Base-by-base conservation (phyloP, 163 green algal genomes). In the Scenedesmus sp. region DNA sequence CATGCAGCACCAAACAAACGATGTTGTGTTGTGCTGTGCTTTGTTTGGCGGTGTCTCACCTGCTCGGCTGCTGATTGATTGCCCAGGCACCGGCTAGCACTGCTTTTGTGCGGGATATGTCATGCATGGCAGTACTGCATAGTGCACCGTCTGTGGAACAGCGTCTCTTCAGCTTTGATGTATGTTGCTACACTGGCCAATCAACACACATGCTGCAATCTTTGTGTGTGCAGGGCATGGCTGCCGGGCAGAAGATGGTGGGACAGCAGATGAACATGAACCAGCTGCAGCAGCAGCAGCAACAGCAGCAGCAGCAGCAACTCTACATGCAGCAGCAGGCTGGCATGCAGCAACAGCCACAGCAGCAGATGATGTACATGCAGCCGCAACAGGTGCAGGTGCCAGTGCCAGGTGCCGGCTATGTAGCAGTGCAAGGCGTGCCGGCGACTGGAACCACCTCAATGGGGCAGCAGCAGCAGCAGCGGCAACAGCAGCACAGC, bases 301-400 rank as follows among this genome's bases (percentile, higher is more conserved):
- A 40, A 42, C 85, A 20, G 35, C 30, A 15, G 70, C 35, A 84
- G 78, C 43, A 51, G 78, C 78, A 84, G 78, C 40, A n/a, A n/a
- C n/a, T n/a, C 42, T 20, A 35, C 42, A 59, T 84, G 35, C 81
- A 86, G 81, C 42, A 61, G 81, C 81, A 87, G 53, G 5, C 30
- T n/a, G n/a, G n/a, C 2, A 51, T 78, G 81, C 81, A 87, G 51
- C 53, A 78, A 20, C 81, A 87, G 43, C 81, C 59, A 26, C 86
- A 91, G 86, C 86, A 91, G 68, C 51, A 78, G 83, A 53, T 87
- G 51, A 81, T 90, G 86, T 85, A 53, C 44, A 37, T 65, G 51
- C 86, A 70, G 46, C 86, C 80, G 37, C 86, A 91, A 51, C 86
- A 91, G 86, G 40, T 73, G 46, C 84, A 90, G 85, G 40, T 49